These are phyloP conservation scores for Ophiosphaerella narmari DNA, from an alignment of 2,329 filamentous ascomycete species.

Conservation along the genomic window DNA sequence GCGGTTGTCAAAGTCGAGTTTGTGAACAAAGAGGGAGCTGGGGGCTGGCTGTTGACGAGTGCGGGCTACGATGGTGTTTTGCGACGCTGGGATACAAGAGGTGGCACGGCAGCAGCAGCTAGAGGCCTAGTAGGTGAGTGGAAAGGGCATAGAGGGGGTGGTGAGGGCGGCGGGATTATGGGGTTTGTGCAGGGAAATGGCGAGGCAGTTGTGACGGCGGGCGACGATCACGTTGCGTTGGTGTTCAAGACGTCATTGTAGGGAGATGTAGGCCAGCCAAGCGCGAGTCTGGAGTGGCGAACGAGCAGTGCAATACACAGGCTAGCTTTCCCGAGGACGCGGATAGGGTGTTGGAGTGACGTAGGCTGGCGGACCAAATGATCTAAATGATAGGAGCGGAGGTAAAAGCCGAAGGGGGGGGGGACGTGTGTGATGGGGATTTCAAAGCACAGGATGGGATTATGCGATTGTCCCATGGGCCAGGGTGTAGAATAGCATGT, in stretches of 20 bases:
- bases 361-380: no score
- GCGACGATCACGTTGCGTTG: constrained; percentile 68
- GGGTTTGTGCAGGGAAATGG: constrained; percentile 85
- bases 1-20: constrained; percentile 95
- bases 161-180: constrained; percentile 85
- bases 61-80: constrained; percentile 93
- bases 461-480: no score
- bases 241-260: constrained; percentile 32
- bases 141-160: constrained; percentile 84
- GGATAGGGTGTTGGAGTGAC: no score
- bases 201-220: constrained; percentile 80
- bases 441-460: no score
- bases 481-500: no score
- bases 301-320: no score
- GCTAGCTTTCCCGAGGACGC: no score
- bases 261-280: not conserved
- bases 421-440: no score
- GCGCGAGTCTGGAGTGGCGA: no score
- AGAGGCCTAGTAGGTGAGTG: constrained; percentile 82
- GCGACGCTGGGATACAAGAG: constrained; percentile 80
- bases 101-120: constrained; percentile 67
- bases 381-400: no score
- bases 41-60: constrained; percentile 76
- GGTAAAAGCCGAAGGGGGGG: no score
- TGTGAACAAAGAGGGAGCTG: constrained; percentile 56